Evolutionary conservation across 202 grass and related monocot genomes (phyloP), one percentile per base, ranked within the genome.

Genomic region (Bolboschoenoplectus hybrid): DNA sequence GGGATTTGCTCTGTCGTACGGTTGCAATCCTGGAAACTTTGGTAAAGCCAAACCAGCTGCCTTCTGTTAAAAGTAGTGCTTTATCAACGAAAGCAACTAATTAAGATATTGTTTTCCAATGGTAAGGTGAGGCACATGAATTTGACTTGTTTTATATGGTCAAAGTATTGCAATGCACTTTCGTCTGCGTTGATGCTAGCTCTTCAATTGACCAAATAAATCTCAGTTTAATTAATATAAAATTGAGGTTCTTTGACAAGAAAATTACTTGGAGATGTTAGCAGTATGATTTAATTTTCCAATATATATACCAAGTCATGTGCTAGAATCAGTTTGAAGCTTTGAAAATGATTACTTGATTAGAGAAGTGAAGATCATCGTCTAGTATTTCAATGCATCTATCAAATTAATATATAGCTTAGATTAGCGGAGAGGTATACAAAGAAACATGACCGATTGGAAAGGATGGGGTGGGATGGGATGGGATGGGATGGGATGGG

Each of bases 1-100:
- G 74, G 74, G 74, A 79, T 79, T 79, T 79, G 51, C 12, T 78
- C 35, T 58, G 74, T 79, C 74, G 74, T 79, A 79, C 74, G 74
- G 73, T 56, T 52, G 10, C 73, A 38, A 77, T 39, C 73, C 32
- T 56, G 49, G 73, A 77, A 77, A 56, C 50, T 55, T 77, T 56
- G 5, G 11, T 56, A 77, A 76, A 56, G 73, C 49, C 49, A 51
- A 55, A 55, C 49, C 5, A 58, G 7, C 26, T 26, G 26, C 32
- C 74, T 79, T 58, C 52, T 6, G 35, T 79, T 57, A 78, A 2
- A 79, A 79, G 74, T n/a, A n/a, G 35, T 40, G 52, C 74, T 79
- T 79, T 79, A 79, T 58, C 52, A 79, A 79, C 52, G 12, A 41
- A 79, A 57, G 74, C 51, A 77, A 79, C 49, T 78, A 26, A 26